phyloP scores from a whole-genome alignment of 1,139 yeast species.

The Waltiozyma sp. region DNA sequence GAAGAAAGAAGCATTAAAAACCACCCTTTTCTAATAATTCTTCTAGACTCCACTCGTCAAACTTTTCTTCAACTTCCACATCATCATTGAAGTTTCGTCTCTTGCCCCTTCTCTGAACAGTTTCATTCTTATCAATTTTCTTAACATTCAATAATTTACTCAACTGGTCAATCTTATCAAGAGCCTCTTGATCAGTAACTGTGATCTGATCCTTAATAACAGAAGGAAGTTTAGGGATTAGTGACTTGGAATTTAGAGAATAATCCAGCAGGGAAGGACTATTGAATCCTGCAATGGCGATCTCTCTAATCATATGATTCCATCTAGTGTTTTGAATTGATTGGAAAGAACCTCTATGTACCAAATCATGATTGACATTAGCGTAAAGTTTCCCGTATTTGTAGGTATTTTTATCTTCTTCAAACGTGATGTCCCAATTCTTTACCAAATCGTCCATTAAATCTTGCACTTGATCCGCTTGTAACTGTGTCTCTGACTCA shows the following conservation, averaged over 20 bases:
- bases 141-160: slow-evolving; percentile 8
- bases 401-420: slow-evolving; percentile 10
- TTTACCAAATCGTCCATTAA: slow-evolving; percentile 31
- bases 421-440: slow-evolving; percentile 25
- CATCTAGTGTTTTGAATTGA: slow-evolving; percentile 10
- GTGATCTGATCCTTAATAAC: slow-evolving; percentile 7
- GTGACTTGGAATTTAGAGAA: slow-evolving; percentile 4
- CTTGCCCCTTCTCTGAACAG: slow-evolving; percentile 3
- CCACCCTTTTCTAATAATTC: slow-evolving; percentile 5
- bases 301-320: slow-evolving; percentile 9
- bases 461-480: slow-evolving; percentile 24
- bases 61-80: slow-evolving; percentile 10
- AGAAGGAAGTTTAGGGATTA: slow-evolving; percentile 7
- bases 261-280: slow-evolving; percentile 6
- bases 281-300: slow-evolving; percentile 7
- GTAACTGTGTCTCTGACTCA: slow-evolving; percentile 11
- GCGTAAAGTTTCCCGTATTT: not conserved
- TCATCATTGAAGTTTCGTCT: slow-evolving; percentile 7
- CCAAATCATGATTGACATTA: not conserved
- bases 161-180: slow-evolving; percentile 15
- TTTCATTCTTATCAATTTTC: slow-evolving; percentile 11
- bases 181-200: slow-evolving; percentile 9
- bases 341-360: not conserved
- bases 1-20: not conserved
- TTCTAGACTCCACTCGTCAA: slow-evolving; percentile 13